phyloP scores from a whole-genome alignment of 805 yeast species.

The Hyphopichia homilentoma region DNA sequence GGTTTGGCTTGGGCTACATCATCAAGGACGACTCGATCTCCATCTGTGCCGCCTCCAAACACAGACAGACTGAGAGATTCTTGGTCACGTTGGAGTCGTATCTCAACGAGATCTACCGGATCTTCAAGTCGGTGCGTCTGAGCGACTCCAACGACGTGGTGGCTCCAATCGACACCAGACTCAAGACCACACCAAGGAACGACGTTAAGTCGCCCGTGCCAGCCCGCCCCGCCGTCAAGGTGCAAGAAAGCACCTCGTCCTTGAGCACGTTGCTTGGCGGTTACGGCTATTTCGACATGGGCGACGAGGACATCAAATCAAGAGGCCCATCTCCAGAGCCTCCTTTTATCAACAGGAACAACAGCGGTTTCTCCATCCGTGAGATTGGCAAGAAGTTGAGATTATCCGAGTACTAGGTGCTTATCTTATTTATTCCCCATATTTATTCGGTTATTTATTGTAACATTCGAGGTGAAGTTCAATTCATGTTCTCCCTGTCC shows the following conservation, averaged over 20 bases:
- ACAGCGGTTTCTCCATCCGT: slow-evolving; percentile 39
- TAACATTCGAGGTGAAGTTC: no score
- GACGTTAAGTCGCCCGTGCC: slow-evolving; percentile 1
- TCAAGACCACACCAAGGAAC: slow-evolving; percentile 22
- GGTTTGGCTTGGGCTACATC: slow-evolving; percentile 57
- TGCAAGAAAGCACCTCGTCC: slow-evolving; percentile 5
- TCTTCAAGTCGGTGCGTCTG: slow-evolving; percentile 22
- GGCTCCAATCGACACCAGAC: slow-evolving; percentile 22
- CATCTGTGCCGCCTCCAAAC: slow-evolving; percentile 56
- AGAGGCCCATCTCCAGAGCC: slow-evolving; percentile 61
- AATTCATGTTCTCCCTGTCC: no score
- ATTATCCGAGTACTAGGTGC: slow-evolving; percentile 54
- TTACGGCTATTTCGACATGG: slow-evolving; percentile 59
- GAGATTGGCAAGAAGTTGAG: slow-evolving; percentile 66
- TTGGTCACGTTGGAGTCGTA: slow-evolving; percentile 51
- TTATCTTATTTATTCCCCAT: no score
- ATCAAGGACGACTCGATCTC: slow-evolving; percentile 49
- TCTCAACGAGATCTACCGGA: slow-evolving; percentile 40
- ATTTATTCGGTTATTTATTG: slow-evolving; percentile 8
- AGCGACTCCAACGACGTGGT: slow-evolving; percentile 10
- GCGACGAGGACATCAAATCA: slow-evolving; percentile 48
- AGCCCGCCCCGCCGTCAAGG: background rate
- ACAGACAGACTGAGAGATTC: slow-evolving; percentile 57
- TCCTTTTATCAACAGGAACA: slow-evolving; percentile 34
- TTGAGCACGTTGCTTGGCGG: slow-evolving; percentile 48